Base-by-base conservation (phyloP, 2,329 filamentous ascomycete species). In the Periconia sp. region DNA sequence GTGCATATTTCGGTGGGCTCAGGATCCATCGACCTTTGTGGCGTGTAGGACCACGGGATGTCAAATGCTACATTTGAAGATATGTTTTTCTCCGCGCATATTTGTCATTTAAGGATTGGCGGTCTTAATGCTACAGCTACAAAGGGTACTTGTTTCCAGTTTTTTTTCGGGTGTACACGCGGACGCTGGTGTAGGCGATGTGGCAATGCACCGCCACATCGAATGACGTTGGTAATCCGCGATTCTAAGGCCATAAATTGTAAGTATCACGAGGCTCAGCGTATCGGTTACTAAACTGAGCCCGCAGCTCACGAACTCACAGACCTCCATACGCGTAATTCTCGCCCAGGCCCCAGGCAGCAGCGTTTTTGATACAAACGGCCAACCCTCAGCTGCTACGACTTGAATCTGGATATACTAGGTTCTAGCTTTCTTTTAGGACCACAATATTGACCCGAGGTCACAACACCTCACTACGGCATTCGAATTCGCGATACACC, bases 241-340 rank as follows among this genome's bases (percentile, higher is more conserved):
- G 5, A 27, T 5, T 27, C 8, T 27, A 27, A 27, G 23, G 23
- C 23, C 5, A 27, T 27, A 27, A 37, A 37, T 33, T n/a, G n/a
- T 33, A n/a, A 7, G 42, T 37, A 55, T 66, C 65, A 69, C 64
- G 65, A 62, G 62, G 54, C 59, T 63, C 65, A 66, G 64, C 64
- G 59, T 61, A 61, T 56, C 35, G 33, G 7, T 23, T 14, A 23
- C 41, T 42, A 55, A 43, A 54, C 60, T 59, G 5, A 13, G 5
- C 64, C 61, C 57, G 69, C 62, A 61, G 57, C 59, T 49, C 41
- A 41, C 51, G 56, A 48, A 60, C 53, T 46, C 41, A 44, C 44
- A 47, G 54, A 45, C 49, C 48, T 47, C 43, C 43, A 53, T 52
- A 63, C 57, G 59, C 63, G 60, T 65, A 65, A 31, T 49, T 55